Evolutionary conservation across 148 eudicot genomes (phyloP), one percentile per base, ranked within the genome.

Genomic region (Talinum fruticosum): DNA sequence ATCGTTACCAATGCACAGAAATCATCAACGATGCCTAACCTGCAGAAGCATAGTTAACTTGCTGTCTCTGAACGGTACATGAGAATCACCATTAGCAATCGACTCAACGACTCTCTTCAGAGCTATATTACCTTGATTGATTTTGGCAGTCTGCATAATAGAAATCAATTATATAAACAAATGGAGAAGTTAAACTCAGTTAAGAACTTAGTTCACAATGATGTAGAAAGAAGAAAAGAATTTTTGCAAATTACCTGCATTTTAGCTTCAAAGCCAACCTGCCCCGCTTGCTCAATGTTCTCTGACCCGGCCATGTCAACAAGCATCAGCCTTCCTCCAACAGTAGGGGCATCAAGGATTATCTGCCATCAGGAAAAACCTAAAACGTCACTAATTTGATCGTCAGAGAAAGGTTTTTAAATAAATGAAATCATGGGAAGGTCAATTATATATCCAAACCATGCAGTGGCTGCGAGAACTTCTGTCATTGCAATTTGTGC

Each of bases 291-390:
- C 79, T 96, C 99, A 30, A 96, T 96, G 76, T 96, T 96, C 83
- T 96, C 99, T 36, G 99, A 96, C 30, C 99, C 99, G 0, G 99
- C 99, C 99, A 96, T 96, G 80, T 96, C 99, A 10, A 96, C 99
- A 37, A 96, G 97, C 97, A 96, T 93, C 23, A 96, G 90, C 72
- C 93, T 85, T 62, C 99, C 99, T 76, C 99, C 99, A 66, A 96
- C 98, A 0, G 93, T 93, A 3, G 99, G 99, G 75, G 84, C 99
- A 83, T 96, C 99, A 41, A 93, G 90, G 71, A 91, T 91, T 71
- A 96, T 90, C 99, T 96, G 90, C 71, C 77, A 79, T 66, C 10
- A n/a, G 32, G 7, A 24, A 12, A 62, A 57, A 61, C 57, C 4
- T 1, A 24, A 51, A 33, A 77, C 19, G 47, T 51, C 36, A 75